Conservation (phyloP, 192 early-diverging fungal genomes). For the Umbelopsis isabellina region DNA sequence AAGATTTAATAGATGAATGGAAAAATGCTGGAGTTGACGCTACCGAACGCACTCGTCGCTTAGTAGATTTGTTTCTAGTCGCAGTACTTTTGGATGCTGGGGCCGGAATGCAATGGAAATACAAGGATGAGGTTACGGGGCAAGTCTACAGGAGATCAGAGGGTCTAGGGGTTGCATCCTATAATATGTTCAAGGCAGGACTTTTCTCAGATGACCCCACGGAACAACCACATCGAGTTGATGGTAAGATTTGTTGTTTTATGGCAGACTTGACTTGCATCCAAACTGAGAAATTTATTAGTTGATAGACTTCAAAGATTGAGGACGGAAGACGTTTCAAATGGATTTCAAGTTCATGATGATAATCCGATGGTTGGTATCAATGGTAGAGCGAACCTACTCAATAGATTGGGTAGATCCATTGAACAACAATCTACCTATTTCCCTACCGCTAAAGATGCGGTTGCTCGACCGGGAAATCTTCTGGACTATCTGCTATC, state of each 20-base stretch:
- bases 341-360: slow-evolving; percentile 80
- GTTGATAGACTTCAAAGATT: slow-evolving; percentile 27
- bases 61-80: slow-evolving; percentile 86
- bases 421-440: slow-evolving; percentile 54
- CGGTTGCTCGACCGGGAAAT: slow-evolving; percentile 76
- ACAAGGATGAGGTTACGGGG: slow-evolving; percentile 54
- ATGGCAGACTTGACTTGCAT: neutral
- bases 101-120: slow-evolving; percentile 83
- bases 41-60: slow-evolving; percentile 64
- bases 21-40: slow-evolving; percentile 37
- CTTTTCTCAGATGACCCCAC: slow-evolving; percentile 66
- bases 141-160: slow-evolving; percentile 70
- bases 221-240: slow-evolving; percentile 64
- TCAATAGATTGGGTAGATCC: slow-evolving; percentile 65
- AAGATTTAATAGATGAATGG: slow-evolving; percentile 53
- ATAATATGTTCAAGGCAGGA: slow-evolving; percentile 83
- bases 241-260: slow-evolving; percentile 52
- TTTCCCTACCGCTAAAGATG: slow-evolving; percentile 53
- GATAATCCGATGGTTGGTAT: slow-evolving; percentile 82
- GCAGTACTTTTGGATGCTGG: slow-evolving; percentile 94
- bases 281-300: slow-evolving; percentile 31
- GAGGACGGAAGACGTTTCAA: slow-evolving; percentile 6
- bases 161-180: slow-evolving; percentile 83
- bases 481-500: slow-evolving; percentile 74
- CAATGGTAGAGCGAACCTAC: slow-evolving; percentile 72